A percentile compares a stretch with the other conserved stretches of the same genome.
phyloP scores from a whole-genome alignment of 2,329 filamentous ascomycete genomes.

The Diplodia mutila region DNA sequence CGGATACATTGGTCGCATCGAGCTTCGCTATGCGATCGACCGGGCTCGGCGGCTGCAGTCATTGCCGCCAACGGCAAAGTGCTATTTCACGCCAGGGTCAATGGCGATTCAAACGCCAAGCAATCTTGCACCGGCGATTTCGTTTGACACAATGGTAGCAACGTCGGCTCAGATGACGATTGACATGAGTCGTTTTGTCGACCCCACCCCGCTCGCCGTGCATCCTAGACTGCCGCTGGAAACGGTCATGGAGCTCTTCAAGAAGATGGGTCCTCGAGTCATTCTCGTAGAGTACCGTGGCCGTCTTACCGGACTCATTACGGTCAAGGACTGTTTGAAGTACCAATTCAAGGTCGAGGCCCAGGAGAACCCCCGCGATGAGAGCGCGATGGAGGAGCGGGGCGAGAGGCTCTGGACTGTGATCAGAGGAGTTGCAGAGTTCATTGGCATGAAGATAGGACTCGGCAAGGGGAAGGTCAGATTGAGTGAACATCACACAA shows the following conservation, averaged over 20 bases:
- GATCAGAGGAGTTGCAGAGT: conserved; percentile 22
- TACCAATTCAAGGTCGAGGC: conserved; percentile 97
- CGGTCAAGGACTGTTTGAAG: conserved; percentile 94
- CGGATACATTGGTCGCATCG: conserved; percentile 91
- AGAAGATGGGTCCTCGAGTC: conserved; percentile 93
- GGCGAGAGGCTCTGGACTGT: conserved; percentile 20
- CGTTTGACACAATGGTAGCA: conserved; percentile 63
- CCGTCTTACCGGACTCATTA: conserved; percentile 80
- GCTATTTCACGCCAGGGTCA: conserved; percentile 65
- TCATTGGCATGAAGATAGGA: conserved; percentile 15
- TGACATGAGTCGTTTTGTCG: conserved; percentile 86
- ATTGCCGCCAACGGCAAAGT: conserved; percentile 70
- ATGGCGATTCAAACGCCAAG: conserved; percentile 30
- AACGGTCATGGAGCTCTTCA: conserved; percentile 98
- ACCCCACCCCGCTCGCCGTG: conserved; percentile 85
- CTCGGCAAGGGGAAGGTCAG: conserved; percentile 19
- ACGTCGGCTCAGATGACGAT: conserved; percentile 62
- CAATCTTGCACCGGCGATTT: conserved; percentile 46
- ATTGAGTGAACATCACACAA: conserved; percentile 13
- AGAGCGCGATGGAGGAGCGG: conserved; percentile 18
- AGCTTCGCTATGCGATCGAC: conserved; percentile 88
- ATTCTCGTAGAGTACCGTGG: conserved; percentile 92
- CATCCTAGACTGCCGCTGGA: conserved; percentile 91
- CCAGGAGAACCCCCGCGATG: conserved; percentile 62
- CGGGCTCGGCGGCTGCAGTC: conserved; percentile 71